phyloP scores from a whole-genome alignment of 106 monocot species.

The Allium sativum region DNA sequence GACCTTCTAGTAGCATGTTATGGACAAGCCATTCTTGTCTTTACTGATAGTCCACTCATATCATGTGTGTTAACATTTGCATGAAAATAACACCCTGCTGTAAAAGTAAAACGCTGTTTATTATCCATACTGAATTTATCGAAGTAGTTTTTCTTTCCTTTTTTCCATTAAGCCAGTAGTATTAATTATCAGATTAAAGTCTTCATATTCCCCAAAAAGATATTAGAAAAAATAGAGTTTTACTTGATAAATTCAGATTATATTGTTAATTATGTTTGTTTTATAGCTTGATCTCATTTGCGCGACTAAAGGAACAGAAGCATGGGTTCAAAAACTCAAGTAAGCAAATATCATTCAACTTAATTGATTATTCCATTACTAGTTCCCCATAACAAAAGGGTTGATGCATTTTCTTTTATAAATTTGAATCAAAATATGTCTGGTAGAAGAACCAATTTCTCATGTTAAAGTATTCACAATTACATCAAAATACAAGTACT shows the following conservation, averaged over 20 bases:
- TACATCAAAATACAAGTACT: too few species aligned
- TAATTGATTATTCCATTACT: too few species aligned
- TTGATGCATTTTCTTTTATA: too few species aligned
- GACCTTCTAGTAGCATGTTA: constrained; percentile 5
- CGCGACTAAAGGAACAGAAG: constrained; percentile 72
- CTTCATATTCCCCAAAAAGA: too few species aligned
- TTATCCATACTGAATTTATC: not conserved
- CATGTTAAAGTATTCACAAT: too few species aligned
- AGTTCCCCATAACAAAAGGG: too few species aligned
- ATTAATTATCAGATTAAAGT: too few species aligned
- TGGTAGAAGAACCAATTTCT: too few species aligned
- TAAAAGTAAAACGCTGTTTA: not conserved
- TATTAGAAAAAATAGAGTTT: not conserved
- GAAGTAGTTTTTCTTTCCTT: too few species aligned
- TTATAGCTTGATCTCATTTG: constrained; percentile 80
- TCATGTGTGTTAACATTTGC: constrained; percentile 1
- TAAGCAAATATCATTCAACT: constrained; percentile 7
- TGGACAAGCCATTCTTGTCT: not conserved
- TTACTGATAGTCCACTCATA: not conserved
- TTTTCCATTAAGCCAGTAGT: too few species aligned
- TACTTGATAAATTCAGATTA: constrained; percentile 2
- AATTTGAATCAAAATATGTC: too few species aligned
- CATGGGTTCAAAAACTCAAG: constrained; percentile 91
- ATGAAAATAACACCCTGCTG: not conserved
- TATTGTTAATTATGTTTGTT: not conserved